Evolutionary conservation across 2,329 filamentous ascomycete species (phyloP).

Genomic region (Colletotrichum sidae): DNA sequence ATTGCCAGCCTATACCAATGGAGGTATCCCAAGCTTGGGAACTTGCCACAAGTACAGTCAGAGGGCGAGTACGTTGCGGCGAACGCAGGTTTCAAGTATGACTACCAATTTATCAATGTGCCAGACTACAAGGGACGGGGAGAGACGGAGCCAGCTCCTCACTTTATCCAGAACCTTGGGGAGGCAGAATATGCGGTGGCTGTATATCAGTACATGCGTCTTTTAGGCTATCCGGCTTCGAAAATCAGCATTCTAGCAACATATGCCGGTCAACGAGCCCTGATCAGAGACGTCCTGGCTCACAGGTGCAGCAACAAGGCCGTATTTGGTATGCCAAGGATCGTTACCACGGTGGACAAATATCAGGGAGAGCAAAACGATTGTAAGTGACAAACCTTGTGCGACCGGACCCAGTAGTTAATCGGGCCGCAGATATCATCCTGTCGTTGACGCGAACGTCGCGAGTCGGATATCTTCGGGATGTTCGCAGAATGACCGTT

Average conservation of each 20-base stretch:
- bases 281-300: slow-evolving; percentile 87
- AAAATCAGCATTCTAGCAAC: slow-evolving; percentile 92
- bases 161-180: slow-evolving; percentile 96
- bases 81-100: slow-evolving; percentile 92
- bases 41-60: slow-evolving; percentile 79
- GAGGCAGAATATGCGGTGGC: slow-evolving; percentile 98
- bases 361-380: slow-evolving; percentile 99
- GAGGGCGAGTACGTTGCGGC: slow-evolving; percentile 79
- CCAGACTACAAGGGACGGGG: slow-evolving; percentile 91
- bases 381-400: slow-evolving; percentile 70
- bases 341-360: slow-evolving; percentile 96
- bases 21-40: slow-evolving; percentile 86
- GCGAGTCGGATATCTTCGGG: slow-evolving; percentile 90
- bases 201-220: slow-evolving; percentile 95
- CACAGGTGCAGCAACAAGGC: slow-evolving; percentile 86
- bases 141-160: slow-evolving; percentile 89
- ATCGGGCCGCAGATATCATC: slow-evolving; percentile 79
- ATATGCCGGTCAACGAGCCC: slow-evolving; percentile 90
- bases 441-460: slow-evolving; percentile 91
- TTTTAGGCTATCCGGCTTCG: slow-evolving; percentile 87
- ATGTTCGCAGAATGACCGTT: slow-evolving; percentile 93
- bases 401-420: slow-evolving; percentile 34
- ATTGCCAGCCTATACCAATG: slow-evolving; percentile 93
- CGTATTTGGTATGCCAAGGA: slow-evolving; percentile 89
- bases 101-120: slow-evolving; percentile 97